phyloP scores from a whole-genome alignment of 2,329 filamentous ascomycete genomes.

The Fusarium sp. region DNA sequence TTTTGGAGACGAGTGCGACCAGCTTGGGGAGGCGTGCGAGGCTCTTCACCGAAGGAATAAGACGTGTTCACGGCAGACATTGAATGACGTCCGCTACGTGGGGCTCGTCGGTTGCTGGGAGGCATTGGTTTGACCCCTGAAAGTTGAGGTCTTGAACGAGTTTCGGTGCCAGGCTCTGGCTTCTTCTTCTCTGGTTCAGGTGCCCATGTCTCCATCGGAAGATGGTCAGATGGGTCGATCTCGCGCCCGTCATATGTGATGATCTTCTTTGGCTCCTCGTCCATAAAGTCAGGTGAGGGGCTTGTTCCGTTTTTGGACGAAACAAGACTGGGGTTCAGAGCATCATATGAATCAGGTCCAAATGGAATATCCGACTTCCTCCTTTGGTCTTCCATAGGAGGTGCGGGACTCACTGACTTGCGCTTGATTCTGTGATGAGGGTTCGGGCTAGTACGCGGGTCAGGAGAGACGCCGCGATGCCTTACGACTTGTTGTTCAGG shows the following conservation, averaged over 20 bases:
- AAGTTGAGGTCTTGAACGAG: constrained; percentile 58
- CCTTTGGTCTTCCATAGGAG: constrained; percentile 61
- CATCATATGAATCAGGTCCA: constrained; percentile 79
- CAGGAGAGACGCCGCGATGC: constrained; percentile 54
- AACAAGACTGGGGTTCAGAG: constrained; percentile 70
- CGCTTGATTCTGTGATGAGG: constrained; percentile 68
- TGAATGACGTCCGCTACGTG: constrained; percentile 64
- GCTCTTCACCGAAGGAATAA: constrained; percentile 49
- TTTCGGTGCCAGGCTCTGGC: constrained; percentile 46
- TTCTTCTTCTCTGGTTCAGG: constrained; percentile 73
- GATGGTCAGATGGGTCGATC: constrained; percentile 82
- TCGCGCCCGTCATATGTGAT: constrained; percentile 80
- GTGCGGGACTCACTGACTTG: constrained; percentile 80
- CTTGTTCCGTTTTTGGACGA: constrained; percentile 47
- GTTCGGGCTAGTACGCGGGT: constrained; percentile 52
- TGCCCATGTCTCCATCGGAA: constrained; percentile 81
- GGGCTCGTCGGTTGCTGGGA: constrained; percentile 61
- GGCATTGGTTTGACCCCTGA: constrained; percentile 66
- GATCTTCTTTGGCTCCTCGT: constrained; percentile 72
- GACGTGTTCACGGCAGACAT: constrained; percentile 52
- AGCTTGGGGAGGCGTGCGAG: constrained; percentile 49
- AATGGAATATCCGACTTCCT: constrained; percentile 74
- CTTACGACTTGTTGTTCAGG: constrained; percentile 43
- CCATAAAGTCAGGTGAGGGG: constrained; percentile 54
- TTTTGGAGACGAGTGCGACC: constrained; percentile 74